Conservation (phyloP, 345 rosid species). For the Eucalyptus viminalis region DNA sequence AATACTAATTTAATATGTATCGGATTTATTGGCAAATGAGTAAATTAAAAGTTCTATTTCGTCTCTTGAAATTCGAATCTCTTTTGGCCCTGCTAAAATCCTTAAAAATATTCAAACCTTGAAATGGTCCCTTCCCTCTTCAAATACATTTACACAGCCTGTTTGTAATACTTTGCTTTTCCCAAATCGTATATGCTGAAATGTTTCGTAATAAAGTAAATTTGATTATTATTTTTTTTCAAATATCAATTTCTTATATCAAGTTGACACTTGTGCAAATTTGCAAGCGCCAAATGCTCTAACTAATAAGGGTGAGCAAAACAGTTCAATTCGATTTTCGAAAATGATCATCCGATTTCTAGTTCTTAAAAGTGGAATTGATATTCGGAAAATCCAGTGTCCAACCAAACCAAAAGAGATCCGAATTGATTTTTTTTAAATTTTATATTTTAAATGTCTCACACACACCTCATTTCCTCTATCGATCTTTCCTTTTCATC, state of each 20-base stretch:
- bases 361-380: rapidly evolving
- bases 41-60: background rate
- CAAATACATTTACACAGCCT: background rate
- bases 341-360: rapidly evolving
- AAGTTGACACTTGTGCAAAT: background rate
- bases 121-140: background rate
- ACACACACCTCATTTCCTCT: too few species aligned
- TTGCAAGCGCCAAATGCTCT: too few species aligned
- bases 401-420: rapidly evolving
- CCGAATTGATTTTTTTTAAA: too few species aligned
- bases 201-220: background rate
- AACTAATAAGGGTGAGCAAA: too few species aligned
- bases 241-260: background rate
- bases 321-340: rapidly evolving
- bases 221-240: background rate
- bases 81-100: background rate
- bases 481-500: too few species aligned
- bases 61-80: background rate
- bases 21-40: background rate
- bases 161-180: background rate
- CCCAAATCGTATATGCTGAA: background rate
- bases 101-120: background rate
- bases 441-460: too few species aligned
- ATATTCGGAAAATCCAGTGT: rapidly evolving
- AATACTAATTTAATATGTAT: background rate